Base-by-base conservation (phyloP, 2,329 filamentous ascomycete species). In the Polychaeton citri region DNA sequence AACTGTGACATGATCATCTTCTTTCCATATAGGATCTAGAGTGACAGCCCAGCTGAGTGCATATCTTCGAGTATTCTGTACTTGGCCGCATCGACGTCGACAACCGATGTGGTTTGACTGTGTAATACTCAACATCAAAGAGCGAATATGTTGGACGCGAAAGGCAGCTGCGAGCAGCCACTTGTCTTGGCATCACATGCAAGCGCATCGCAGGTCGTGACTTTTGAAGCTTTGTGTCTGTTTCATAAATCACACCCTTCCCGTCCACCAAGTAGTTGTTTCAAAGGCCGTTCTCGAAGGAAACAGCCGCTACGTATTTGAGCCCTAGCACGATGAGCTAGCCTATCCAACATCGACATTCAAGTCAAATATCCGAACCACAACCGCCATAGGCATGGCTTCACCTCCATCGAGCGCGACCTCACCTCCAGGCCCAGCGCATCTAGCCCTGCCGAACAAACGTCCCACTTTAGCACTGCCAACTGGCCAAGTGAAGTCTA, bases 401-500 rank as follows among this genome's bases (percentile, higher is more conserved):
- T 28, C 24, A 7, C 24, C 24, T 28, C 24, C 24, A 15, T 7
- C 24, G 15, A 28, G 24, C 24, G 24, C 24, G 7, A 28, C 24
- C 12, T 28, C 24, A 15, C 24, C 24, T 28, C 24, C 24, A 28
- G 24, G 24, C 24, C 24, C 24, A 28, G 24, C 24, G 7, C 24
- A 28, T 28, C 24, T 28, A 28, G 24, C 24, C 12, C 24, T 28
- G 3, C 24, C 24, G 4, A 28, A 10, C 4, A 28, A 81, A 79
- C 58, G 82, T 80, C 55, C 76, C 32, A 68, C 71, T 15, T 60
- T 78, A 42, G 64, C 67, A 35, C 51, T 66, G 7, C 65, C 65
- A 21, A 61, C 65, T 32, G 62, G 60, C 55, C 63, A 12, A 21
- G 57, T 65, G 32, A 84, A 84, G 54, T 76, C 79, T 32, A 78